Evolutionary conservation across 1,139 yeast species (phyloP), one percentile per base, ranked within the genome.

Genomic region (Lodderomyces margitis): DNA sequence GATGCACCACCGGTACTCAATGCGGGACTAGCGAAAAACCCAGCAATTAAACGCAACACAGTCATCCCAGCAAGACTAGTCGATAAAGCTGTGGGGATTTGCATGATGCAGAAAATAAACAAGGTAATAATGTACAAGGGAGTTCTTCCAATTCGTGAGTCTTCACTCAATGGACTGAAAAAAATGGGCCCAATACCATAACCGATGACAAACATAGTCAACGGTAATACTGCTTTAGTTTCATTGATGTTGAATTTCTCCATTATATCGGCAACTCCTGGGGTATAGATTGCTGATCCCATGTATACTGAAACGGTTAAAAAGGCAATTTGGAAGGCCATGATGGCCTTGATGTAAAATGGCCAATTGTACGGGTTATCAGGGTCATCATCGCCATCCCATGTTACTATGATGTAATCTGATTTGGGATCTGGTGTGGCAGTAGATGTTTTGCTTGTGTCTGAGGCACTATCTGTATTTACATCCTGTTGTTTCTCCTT

Each of bases 101-200:
- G 72, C 36, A 68, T 52, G 24, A 67, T 55, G 47, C 58, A 52
- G 46, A 59, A 66, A 5, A 66, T 38, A 21, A 64, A 56, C 28
- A 64, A 52, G 3, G 68, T 58, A 28, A 51, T 37, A 36, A 64
- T 49, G 46, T 67, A 68, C 35, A 66, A 54, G 23, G 66, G 54
- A 39, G 73, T 76, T 49, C 88, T 66, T 3, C 88, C 88, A 42
- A 80, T 70, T 14, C 61, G 61, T 8, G 62, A 52, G 41, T 59
- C 56, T 53, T 80, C 85, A 4, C 81, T 70, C 44, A 80, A 46
- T 1, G 86, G 84, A 2, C 81, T 67, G 41, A 78, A 70, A 1
- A 78, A 46, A 66, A 77, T 59, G 11, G 82, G 83, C 0, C 82
- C 82, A 24, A 75, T 37, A 20, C 82, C 84, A 49, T 77, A 79